phyloP scores from a whole-genome alignment of 495 filamentous ascomycete species.

The Evansstolkia leycettana region DNA sequence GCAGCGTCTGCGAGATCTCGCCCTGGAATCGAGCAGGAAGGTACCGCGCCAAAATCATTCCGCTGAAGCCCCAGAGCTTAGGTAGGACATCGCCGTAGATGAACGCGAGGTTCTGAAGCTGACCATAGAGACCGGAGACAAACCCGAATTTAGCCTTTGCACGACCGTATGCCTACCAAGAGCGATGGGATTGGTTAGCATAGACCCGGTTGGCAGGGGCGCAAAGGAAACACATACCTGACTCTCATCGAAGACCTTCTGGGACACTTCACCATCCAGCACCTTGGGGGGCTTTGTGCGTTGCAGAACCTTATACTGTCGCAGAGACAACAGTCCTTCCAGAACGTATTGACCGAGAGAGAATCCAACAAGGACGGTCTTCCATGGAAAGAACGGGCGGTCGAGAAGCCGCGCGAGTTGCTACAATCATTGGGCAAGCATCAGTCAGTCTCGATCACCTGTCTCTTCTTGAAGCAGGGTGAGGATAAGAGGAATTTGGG shows the following conservation, averaged over 20 bases:
- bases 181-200: neutral
- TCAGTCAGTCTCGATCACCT: no score
- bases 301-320: conserved; percentile 77
- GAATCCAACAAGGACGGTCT: conserved; percentile 88
- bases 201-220: conserved; percentile 2
- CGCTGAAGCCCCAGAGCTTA: conserved; percentile 76
- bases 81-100: conserved; percentile 86
- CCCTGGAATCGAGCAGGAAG: conserved; percentile 69
- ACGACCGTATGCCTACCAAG: conserved; percentile 67
- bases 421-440: conserved; percentile 33
- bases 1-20: conserved; percentile 84
- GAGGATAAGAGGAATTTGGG: no score
- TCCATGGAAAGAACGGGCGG: conserved; percentile 91
- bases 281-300: conserved; percentile 71
- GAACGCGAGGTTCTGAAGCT: conserved; percentile 73
- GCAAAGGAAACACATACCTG: conserved; percentile 41
- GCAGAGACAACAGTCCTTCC: conserved; percentile 70
- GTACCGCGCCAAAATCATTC: conserved; percentile 58
- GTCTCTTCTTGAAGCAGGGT: no score
- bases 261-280: conserved; percentile 70
- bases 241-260: conserved; percentile 87
- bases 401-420: conserved; percentile 80
- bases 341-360: conserved; percentile 78
- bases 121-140: conserved; percentile 66
- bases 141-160: conserved; percentile 87